Evolutionary conservation across 2,329 filamentous ascomycete genomes (phyloP), one percentile per base, ranked within the genome.

Genomic region (Periconia digitata): DNA sequence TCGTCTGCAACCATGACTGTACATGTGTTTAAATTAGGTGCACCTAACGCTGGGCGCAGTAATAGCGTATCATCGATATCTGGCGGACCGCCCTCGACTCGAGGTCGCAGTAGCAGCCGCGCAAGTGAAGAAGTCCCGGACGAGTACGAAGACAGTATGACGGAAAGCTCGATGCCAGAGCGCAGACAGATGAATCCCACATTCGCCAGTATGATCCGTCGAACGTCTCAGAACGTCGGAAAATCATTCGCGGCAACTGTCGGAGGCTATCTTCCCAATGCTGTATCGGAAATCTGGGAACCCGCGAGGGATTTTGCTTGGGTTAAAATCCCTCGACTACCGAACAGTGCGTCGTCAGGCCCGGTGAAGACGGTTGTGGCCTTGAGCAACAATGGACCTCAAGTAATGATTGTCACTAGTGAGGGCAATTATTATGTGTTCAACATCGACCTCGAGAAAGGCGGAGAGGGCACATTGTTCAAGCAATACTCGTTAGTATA

Each of bases 201-300:
- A 0, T 85, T 97, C 61, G 87, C 92, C 66, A 95, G 87, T 60
- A 89, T 99, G 74, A 81, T 99, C 24, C 85, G 94, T n/a, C 85
- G 92, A 21, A 96, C 94, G 4, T 97, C 92, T 4, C 92, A 97
- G 67, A 89, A 92, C 48, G 92, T 97, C 71, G 89, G 91, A 34
- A 91, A 89, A 53, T 89, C 87, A 20, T 87, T 99, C 50, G 92
- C 90, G 16, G 89, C 90, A 5, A 90, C 90, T 7, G 87, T 96
- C 24, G 92, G 92, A 4, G 91, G 90, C 0, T 99, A 99, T 68
- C 78, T 99, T 2, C 94, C 94, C 0, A 89, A 89, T 63, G 92
- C 92, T 1, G 91, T 99, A 4, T 92, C 92, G 1, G 92, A 97
- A 72, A 96, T 97, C 81, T 97, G 92, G 92, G 94, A 99, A 64